Evolutionary conservation across 805 yeast genomes (phyloP).

Genomic region (Hanseniaspora hatyaiensis): DNA sequence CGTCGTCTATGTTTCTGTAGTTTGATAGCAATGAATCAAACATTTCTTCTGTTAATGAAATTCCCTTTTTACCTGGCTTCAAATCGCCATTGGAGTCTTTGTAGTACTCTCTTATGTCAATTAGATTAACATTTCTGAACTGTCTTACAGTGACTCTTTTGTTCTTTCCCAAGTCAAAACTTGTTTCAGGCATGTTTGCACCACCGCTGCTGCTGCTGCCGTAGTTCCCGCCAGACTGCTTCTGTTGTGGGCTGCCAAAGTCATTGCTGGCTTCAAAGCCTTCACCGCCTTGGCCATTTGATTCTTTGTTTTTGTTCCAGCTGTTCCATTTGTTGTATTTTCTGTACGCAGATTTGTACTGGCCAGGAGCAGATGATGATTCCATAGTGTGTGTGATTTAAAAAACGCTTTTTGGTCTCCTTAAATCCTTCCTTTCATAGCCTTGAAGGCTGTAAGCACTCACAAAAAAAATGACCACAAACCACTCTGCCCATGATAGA

Average conservation of each 20-base stretch:
- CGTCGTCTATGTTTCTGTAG: conserved; percentile 30
- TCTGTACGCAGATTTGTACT: conserved; percentile 13
- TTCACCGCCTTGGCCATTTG: not conserved
- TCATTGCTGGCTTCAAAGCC: conserved; percentile 14
- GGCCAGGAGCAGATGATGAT: conserved; percentile 15
- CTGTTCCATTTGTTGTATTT: conserved; percentile 14
- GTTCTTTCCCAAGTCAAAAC: conserved; percentile 40
- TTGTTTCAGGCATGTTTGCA: conserved; percentile 22
- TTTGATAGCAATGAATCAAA: conserved; percentile 30
- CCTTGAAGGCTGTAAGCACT: too few relatives aligned
- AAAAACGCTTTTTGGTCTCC: not conserved
- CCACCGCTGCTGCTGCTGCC: conserved; percentile 17
- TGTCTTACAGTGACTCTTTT: conserved; percentile 64
- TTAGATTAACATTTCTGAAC: conserved; percentile 52
- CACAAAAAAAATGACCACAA: too few relatives aligned
- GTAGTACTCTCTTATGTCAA: conserved; percentile 81
- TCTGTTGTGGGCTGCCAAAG: conserved; percentile 8
- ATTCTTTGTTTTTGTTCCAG: conserved; percentile 14
- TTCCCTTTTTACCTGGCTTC: conserved; percentile 69
- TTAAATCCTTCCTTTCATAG: too few relatives aligned
- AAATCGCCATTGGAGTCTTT: conserved; percentile 46
- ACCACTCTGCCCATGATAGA: too few relatives aligned
- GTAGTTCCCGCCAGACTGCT: conserved; percentile 10
- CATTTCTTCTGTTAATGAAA: conserved; percentile 30
- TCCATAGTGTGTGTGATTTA: not conserved